phyloP scores from a whole-genome alignment of 164 flowering plant species.

The Protea cynaroides region DNA sequence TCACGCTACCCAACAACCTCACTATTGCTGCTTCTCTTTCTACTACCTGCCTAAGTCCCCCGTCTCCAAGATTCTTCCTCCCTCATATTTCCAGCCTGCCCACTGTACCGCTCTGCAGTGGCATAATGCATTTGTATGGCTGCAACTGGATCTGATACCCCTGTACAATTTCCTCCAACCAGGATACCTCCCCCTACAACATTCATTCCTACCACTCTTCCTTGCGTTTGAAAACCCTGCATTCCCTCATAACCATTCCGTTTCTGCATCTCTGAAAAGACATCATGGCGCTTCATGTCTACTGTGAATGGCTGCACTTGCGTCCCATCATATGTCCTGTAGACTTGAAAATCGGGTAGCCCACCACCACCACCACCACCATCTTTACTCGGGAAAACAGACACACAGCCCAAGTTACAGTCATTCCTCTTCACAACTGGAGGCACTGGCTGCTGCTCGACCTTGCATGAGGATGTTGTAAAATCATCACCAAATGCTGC shows the following conservation, averaged over 20 bases:
- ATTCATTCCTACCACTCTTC: slow-evolving; percentile 42
- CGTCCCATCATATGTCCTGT: slow-evolving; percentile 29
- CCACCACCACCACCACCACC: slow-evolving; percentile 25
- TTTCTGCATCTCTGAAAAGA: slow-evolving; percentile 45
- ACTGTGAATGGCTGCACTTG: slow-evolving; percentile 37
- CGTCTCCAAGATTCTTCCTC: slow-evolving; percentile 56
- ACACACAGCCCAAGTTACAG: slow-evolving; percentile 29
- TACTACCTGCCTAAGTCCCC: slow-evolving; percentile 65
- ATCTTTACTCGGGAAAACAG: slow-evolving; percentile 34
- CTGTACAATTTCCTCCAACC: slow-evolving; percentile 43
- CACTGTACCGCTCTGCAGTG: slow-evolving; percentile 33
- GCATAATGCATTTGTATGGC: slow-evolving; percentile 77
- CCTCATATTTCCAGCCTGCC: slow-evolving; percentile 33
- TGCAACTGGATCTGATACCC: slow-evolving; percentile 81
- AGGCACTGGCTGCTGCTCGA: slow-evolving; percentile 42
- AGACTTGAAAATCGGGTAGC: slow-evolving; percentile 34
- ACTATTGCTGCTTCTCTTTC: neutral
- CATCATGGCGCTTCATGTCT: slow-evolving; percentile 43
- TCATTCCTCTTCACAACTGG: slow-evolving; percentile 30
- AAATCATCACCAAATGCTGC: slow-evolving; percentile 39
- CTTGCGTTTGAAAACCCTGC: slow-evolving; percentile 40
- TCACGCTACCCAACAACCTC: neutral
- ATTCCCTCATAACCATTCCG: slow-evolving; percentile 43
- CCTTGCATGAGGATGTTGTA: slow-evolving; percentile 28
- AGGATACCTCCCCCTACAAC: slow-evolving; percentile 40